phyloP scores from a whole-genome alignment of 2,329 filamentous ascomycete genomes.

The Tolypocladium paradoxum region DNA sequence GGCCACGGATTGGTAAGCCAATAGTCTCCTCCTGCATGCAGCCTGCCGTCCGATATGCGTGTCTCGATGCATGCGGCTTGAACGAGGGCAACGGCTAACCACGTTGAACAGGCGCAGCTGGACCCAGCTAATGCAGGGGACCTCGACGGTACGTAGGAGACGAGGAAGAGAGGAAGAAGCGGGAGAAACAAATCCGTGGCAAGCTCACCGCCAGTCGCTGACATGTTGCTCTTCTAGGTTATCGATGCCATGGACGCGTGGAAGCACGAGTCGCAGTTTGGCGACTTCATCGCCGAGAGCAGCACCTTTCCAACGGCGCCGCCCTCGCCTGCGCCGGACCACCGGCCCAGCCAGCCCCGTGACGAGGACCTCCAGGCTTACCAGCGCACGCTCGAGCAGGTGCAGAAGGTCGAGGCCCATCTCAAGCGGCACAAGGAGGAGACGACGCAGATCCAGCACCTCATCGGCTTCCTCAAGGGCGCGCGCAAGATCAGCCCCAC shows the following conservation, averaged over 20 bases:
- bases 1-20: conserved; percentile 78
- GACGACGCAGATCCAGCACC: conserved; percentile 54
- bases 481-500: conserved; percentile 60
- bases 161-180: neutral
- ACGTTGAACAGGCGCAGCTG: conserved; percentile 64
- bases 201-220: neutral
- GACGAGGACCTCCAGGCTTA: conserved; percentile 63
- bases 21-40: neutral
- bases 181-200: too few species aligned
- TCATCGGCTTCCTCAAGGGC: conserved; percentile 62
- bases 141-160: conserved; percentile 59
- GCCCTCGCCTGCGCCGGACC: conserved; percentile 49
- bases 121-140: conserved; percentile 86
- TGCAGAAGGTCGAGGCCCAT: conserved; percentile 57
- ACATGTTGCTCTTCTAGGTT: conserved; percentile 40
- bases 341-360: conserved; percentile 49
- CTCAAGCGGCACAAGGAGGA: conserved; percentile 61
- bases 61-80: neutral
- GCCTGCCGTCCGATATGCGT: neutral
- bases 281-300: conserved; percentile 71
- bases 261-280: conserved; percentile 82
- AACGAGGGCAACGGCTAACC: conserved; percentile 9
- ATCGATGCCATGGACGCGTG: conserved; percentile 85
- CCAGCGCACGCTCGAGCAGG: conserved; percentile 54
- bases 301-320: conserved; percentile 61